A percentile compares a stretch with the other conserved stretches of the same genome.
phyloP scores from a whole-genome alignment of 345 rosid genomes.

The Camelina hispida region DNA sequence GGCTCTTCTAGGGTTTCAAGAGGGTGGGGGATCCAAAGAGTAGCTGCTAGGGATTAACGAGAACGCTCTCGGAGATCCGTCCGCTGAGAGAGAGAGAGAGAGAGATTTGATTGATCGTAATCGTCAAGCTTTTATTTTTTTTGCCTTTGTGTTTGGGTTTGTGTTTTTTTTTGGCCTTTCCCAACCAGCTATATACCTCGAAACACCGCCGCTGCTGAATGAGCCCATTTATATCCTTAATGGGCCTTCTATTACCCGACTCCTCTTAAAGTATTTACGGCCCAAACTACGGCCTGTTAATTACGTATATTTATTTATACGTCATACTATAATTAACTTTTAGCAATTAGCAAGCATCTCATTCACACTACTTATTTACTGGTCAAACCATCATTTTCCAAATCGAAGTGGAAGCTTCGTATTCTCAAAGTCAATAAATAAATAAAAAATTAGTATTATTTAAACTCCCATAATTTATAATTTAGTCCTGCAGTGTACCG shows the following conservation, averaged over 20 bases:
- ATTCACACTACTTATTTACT: no score
- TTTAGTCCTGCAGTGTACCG: no score
- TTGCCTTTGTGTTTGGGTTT: not conserved
- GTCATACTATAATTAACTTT: no score
- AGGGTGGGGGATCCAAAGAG: not conserved
- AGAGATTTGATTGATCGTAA: not conserved
- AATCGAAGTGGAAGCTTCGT: no score
- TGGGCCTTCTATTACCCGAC: not conserved
- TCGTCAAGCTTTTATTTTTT: no score
- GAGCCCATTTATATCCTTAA: not conserved
- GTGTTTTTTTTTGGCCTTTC: not conserved
- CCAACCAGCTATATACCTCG: not conserved
- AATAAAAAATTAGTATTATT: no score
- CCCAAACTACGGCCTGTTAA: not conserved
- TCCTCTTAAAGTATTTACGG: not conserved
- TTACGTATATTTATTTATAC: no score
- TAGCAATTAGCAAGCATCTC: no score
- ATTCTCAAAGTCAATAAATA: no score
- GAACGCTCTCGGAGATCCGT: not conserved
- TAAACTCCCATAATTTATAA: no score
- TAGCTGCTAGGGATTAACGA: not conserved
- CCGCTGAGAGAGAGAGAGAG: not conserved
- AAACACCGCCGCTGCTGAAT: not conserved
- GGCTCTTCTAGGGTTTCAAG: no score
- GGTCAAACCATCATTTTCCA: no score